These are phyloP conservation scores for Leptographium lundbergii DNA, from an alignment of 2,329 filamentous ascomycete genomes.

Conservation along the genomic window DNA sequence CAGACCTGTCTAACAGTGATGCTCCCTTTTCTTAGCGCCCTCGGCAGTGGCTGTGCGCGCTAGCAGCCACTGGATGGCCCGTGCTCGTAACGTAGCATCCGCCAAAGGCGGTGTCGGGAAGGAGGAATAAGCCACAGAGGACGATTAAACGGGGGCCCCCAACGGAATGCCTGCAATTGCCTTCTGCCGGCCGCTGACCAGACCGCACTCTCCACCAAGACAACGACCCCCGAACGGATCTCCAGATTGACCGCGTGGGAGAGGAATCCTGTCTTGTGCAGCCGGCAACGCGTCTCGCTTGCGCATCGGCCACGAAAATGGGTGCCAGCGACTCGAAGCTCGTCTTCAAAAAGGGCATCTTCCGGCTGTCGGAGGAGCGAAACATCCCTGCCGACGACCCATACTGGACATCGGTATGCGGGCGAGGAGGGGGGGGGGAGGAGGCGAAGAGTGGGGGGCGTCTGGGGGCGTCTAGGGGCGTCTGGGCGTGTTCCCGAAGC, in stretches of 20 bases:
- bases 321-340: constrained; percentile 98
- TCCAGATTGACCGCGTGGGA: neutral
- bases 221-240: neutral
- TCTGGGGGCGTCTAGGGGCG: too few relatives aligned
- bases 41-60: neutral
- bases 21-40: neutral
- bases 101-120: neutral
- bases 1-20: too few relatives aligned
- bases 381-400: constrained; percentile 77
- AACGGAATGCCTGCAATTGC: neutral
- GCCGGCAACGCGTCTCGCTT: neutral
- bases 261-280: neutral
- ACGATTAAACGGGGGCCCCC: neutral
- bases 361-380: constrained; percentile 83
- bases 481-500: too few relatives aligned
- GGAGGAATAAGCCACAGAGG: neutral
- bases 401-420: constrained; percentile 75
- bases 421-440: neutral
- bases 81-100: neutral
- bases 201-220: neutral
- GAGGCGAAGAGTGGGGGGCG: constrained; percentile 2
- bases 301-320: constrained; percentile 41
- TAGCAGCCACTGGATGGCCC: neutral
- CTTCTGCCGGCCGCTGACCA: neutral
- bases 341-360: constrained; percentile 97